Evolutionary conservation across 2,329 filamentous ascomycete genomes (phyloP).

Genomic region (Fusarium xylarioides): DNA sequence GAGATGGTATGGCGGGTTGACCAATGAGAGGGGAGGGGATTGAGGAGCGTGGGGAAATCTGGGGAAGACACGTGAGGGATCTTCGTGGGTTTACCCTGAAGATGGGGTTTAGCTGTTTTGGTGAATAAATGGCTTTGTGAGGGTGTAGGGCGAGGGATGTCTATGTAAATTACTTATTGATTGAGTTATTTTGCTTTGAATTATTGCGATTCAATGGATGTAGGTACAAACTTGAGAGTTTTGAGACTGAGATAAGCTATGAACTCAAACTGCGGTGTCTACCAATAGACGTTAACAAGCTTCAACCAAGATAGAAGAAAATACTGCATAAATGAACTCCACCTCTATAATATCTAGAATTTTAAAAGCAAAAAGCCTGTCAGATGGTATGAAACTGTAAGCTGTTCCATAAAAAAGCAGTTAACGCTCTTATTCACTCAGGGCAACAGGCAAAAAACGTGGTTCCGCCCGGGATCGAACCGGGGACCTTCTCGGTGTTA

Average conservation of each 20-base stretch:
- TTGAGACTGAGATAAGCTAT: neutral
- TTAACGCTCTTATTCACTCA: neutral
- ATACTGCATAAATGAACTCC: too few relatives aligned
- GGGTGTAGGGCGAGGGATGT: accelerated
- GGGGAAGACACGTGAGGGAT: conserved; percentile 5
- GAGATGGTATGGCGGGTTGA: neutral
- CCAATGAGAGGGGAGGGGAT: neutral
- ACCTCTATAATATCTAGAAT: accelerated
- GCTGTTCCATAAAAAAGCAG: neutral
- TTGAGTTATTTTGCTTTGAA: too few relatives aligned
- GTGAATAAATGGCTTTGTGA: accelerated
- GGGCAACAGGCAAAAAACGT: neutral
- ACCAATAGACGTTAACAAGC: accelerated
- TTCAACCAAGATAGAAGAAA: neutral
- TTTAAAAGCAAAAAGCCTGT: accelerated
- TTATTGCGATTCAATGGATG: too few relatives aligned
- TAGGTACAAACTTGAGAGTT: neutral
- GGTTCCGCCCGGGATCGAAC: neutral
- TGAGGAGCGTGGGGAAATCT: neutral
- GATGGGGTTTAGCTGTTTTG: too few relatives aligned
- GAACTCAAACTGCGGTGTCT: neutral
- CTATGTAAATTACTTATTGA: too few relatives aligned
- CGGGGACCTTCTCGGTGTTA: too few relatives aligned
- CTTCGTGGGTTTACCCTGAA: neutral
- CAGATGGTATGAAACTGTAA: accelerated